Conservation (phyloP, 1,284 basidiomycete genomes). For the Stereum hirsutum region DNA sequence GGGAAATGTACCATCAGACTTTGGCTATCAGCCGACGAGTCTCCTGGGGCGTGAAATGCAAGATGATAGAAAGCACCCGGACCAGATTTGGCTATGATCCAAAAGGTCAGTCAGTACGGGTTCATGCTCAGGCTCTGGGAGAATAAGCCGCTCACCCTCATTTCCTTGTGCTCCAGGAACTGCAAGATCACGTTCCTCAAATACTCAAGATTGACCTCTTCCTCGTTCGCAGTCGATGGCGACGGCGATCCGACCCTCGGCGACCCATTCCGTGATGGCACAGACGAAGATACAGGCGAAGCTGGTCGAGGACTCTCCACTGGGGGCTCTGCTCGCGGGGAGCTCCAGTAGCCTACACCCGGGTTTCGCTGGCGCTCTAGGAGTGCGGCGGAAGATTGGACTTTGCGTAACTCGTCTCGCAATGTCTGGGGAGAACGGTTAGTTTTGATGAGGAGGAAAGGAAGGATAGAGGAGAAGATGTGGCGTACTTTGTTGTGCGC, state of each 20-base stretch:
- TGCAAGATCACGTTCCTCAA: conserved; percentile 89
- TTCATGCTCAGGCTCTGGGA: conserved; percentile 15
- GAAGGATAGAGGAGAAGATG: neutral
- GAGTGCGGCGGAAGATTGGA: conserved; percentile 85
- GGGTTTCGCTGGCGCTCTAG: conserved; percentile 85
- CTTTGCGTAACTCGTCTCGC: conserved; percentile 86
- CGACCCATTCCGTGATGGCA: conserved; percentile 24
- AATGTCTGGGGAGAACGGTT: conserved; percentile 45
- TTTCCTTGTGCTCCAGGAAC: conserved; percentile 86
- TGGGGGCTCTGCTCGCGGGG: conserved; percentile 32
- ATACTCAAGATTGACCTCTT: conserved; percentile 94
- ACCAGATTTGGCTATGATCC: conserved; percentile 72
- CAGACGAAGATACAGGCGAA: conserved; percentile 33
- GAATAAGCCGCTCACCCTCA: conserved; percentile 75
- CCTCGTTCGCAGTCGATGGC: conserved; percentile 42
- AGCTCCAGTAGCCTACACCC: conserved; percentile 85
- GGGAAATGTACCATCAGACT: conserved; percentile 5
- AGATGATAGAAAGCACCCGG: conserved; percentile 81
- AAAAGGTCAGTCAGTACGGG: conserved; percentile 6
- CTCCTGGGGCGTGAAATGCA: conserved; percentile 92
- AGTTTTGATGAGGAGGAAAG: neutral
- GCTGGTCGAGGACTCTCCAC: conserved; percentile 36
- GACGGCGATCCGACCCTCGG: conserved; percentile 31
- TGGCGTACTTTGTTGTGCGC: conserved; percentile 62
- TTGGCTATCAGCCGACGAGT: conserved; percentile 55